Base-by-base conservation (phyloP, 2,329 filamentous ascomycete genomes). In the Aspergillus japonicus region DNA sequence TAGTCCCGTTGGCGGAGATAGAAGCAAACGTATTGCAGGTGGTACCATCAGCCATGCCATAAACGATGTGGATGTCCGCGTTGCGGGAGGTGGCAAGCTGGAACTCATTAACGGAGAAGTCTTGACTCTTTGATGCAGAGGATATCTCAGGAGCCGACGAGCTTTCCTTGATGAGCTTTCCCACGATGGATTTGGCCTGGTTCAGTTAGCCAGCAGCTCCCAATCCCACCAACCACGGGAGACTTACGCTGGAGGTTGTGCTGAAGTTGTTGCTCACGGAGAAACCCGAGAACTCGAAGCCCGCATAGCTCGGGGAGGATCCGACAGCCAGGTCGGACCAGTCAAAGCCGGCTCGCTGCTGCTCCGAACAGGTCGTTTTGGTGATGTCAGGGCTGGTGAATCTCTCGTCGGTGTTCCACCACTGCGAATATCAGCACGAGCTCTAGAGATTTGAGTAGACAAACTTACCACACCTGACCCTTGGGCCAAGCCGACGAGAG, bases 41-140 rank as follows among this genome's bases (percentile, higher is more conserved):
- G 14, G 86, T 88, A 68, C 90, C 90, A 74, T 94, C 91, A 2
- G 87, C 84, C 92, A 97, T 96, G 70, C 82, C 84, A 79, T 94
- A 97, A 81, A 91, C 85, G 81, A 96, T 92, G 77, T 94, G 87
- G 56, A 98, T 80, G 64, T 93, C 87, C 67, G 86, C 87, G 76
- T 94, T 89, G 71, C 89, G 87, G 71, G 91, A 87, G 64, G 87
- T 83, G 50, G 86, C 86, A 67, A 97, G 80, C 64, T 94, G 83
- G 75, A 96, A 85, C 68, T 86, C 82, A 65, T 81, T 85, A 70
- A 96, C 86, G 39, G 92, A 95, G 82, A 96, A 95, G 64, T 72
- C 76, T 56, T 83, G 80, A 66, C 82, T 75, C 42, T 77, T 72
- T 60, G 80, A 79, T 69, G 83, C 81, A 64, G 78, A 82, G n/a